Evolutionary conservation across 2,329 filamentous ascomycete genomes (phyloP), one percentile per base, ranked within the genome.

Genomic region (Colletotrichum chrysophilum): DNA sequence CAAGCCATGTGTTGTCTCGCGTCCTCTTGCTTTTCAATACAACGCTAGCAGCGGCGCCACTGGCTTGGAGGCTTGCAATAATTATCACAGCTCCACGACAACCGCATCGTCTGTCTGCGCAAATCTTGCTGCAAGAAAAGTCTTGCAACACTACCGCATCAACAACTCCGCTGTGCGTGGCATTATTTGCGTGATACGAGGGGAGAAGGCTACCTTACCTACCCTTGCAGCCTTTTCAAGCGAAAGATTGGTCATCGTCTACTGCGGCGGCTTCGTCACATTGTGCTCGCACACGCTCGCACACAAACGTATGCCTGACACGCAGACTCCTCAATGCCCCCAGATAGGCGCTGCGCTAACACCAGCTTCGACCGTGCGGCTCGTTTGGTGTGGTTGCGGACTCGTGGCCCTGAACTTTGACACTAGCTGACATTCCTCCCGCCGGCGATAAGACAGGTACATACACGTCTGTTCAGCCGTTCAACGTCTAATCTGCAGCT

Each of bases 41-140:
- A 43, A 62, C 65, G 69, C 69, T 64, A 68, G 74, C 64, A 56
- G 64, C 70, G 64, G 58, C 73, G 73, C 70, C 70, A 67, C 55
- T 69, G 73, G 70, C 73, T 73, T 73, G 58, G 24, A 66, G 55
- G 43, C 43, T 52, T 68, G 73, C 64, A 48, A 60, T 26, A 52
- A 34, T 48, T 64, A 62, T 43, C 16, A 14, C 55, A 58, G 73
- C 64, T 64, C 28, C 43, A 68, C 43, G 70, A 68, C 71, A 28
- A 28, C 30, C 24, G 43, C 24, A 58, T 66, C 58, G 16, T 68
- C 43, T 64, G 58, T 28, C n/a, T 55, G 30, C 38, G 38, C 55
- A 24, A 36, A 55, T 8, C 18, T 36, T 36, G 14, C 34, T 36
- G 52, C 26, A n/a, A 13, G 28, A 52, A 24, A 52, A 52, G n/a